Evolutionary conservation across 371 early-diverging fungal species (phyloP), one percentile per base, ranked within the genome.

Genomic region (Mucor racemosus): DNA sequence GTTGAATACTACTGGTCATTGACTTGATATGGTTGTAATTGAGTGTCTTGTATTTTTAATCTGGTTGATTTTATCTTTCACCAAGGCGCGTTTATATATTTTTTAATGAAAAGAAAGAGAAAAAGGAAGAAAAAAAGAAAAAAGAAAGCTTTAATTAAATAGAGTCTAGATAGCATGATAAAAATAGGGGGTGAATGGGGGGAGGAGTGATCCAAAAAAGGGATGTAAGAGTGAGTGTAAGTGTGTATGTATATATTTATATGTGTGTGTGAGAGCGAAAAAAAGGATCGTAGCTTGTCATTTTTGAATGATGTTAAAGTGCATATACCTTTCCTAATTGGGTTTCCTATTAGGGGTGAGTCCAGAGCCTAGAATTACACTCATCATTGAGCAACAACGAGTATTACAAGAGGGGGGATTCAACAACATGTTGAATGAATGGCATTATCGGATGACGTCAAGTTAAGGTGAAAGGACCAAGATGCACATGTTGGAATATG

Each of bases 211-310:
- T 55, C 53, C 34, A 48, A 63, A 63, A 26, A 48, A 48, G 58
- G 58, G 58, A 42, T 35, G 48, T 9, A 9, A 38, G 63, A 26
- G 33, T 21, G 31, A 39, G 31, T 62, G 54, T 38, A 19, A 8
- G 48, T 17, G 41, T 62, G 33, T 50, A 4, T 50, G 50, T 50
- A 50, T 50, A n/a, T 17, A 26, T 50, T n/a, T 44, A 17, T 10
- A 26, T 15, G 60, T 53, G 35, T 34, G 56, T 55, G 56, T 33
- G 56, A 13, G 14, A 35, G 33, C n/a, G 4, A 33, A 34, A 50
- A 26, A 40, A 40, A 62, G 39, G 54, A 62, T 62, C 54, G 36
- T 64, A 57, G 64, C 35, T 61, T 67, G 67, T 67, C 67, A 67
- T 67, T 64, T 26, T 57, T 17, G 44, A 41, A 60, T 60, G 60